Conservation (phyloP, 1,284 basidiomycete species). For the Moniliophthora roreri region DNA sequence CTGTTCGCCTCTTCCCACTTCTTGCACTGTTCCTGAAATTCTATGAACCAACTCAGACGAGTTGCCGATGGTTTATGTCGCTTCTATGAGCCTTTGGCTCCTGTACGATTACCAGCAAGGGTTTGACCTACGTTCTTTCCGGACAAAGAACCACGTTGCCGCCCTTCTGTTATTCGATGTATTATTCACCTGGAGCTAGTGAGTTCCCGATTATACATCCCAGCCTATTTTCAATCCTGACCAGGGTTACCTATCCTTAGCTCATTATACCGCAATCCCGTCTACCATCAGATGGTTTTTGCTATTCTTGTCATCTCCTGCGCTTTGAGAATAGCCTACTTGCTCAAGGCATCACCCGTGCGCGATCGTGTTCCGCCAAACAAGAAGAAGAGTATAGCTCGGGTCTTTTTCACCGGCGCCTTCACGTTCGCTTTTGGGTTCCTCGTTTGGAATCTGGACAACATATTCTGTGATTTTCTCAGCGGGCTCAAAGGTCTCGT, state of each 20-base stretch:
- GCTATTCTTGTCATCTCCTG: slow-evolving; percentile 47
- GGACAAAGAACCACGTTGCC: slow-evolving; percentile 30
- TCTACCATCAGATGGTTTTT: slow-evolving; percentile 69
- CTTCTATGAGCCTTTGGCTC: slow-evolving; percentile 51
- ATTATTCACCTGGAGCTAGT: slow-evolving; percentile 67
- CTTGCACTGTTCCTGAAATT: too few relatives aligned
- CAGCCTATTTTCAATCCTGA: not conserved
- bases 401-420: slow-evolving; percentile 47
- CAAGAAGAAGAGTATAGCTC: slow-evolving; percentile 38
- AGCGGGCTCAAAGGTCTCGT: slow-evolving; percentile 53
- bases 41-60: too few relatives aligned
- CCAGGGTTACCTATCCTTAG: slow-evolving; percentile 31
- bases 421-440: slow-evolving; percentile 57
- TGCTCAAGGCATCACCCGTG: slow-evolving; percentile 44
- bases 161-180: slow-evolving; percentile 45
- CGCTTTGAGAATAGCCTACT: slow-evolving; percentile 45
- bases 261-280: slow-evolving; percentile 57
- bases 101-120: slow-evolving; percentile 58
- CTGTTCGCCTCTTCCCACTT: too few relatives aligned
- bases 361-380: slow-evolving; percentile 41
- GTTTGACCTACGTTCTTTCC: slow-evolving; percentile 33
- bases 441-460: slow-evolving; percentile 69
- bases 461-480: slow-evolving; percentile 59
- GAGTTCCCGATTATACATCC: slow-evolving; percentile 21
- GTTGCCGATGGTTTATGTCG: slow-evolving; percentile 68